Base-by-base conservation (phyloP, 108 stramenopile species). In the Aureococcus anophagefferens region DNA sequence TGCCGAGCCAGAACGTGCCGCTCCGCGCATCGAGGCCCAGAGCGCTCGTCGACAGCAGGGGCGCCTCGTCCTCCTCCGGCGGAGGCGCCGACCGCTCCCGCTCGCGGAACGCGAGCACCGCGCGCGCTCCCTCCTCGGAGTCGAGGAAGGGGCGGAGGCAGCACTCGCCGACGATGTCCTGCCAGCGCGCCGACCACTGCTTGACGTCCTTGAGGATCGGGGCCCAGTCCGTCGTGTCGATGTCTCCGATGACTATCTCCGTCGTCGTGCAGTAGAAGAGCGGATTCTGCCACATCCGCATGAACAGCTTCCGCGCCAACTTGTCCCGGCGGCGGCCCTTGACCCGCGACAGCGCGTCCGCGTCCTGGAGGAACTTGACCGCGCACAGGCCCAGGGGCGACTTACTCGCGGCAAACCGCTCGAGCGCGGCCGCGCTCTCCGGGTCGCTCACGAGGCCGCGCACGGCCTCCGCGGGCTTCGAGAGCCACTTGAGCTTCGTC, bases 251-350 rank as follows among this genome's bases (percentile, higher is more conserved):
- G 65, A 63, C 67, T 9, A 77, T 77, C 67, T 77, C 76, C 36
- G 70, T 77, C 30, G 72, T 72, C 15, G 76, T 77, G 71, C 76
- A 77, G 67, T 77, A 77, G 67, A 77, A 77, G 35, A 77, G 66
- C 7, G 65, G 66, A 67, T 77, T 77, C 40, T 73, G 35, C 35
- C 65, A 40, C 65, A 67, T 67, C 13, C 67, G 45, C 72, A 37
- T 77, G 72, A 73, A 72, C 29, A 77, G 67, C 72, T 45, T 29
- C 37, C 68, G n/a, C 21, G 72, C 72, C 15, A 62, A 59, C 66
- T 45, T 29, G 32, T 72, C 46, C 65, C 32, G 45, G 29, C 72
- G 64, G 5, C 18, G 31, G 21, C 66, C 72, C 66, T 73, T 72
- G 31, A 66, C 35, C 72, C 44, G 68, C 21, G 59, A 3, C 33